Evolutionary conservation across 768 basidiomycete species (phyloP), one percentile per base, ranked within the genome.

Genomic region (Grammothele lineata): DNA sequence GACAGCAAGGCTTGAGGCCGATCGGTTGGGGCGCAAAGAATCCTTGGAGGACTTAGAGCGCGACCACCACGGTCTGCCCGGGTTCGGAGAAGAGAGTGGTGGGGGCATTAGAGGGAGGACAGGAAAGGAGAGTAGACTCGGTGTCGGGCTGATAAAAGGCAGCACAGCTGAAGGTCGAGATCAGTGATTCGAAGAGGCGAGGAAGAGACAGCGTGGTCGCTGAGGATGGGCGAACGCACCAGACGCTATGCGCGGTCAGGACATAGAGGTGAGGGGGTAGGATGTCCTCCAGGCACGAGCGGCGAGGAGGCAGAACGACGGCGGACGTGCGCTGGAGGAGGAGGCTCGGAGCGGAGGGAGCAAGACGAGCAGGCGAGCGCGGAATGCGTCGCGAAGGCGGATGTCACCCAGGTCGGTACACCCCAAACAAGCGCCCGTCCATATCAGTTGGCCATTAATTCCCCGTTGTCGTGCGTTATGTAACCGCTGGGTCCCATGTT

Each of bases 11-110:
- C 49, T 55, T 22, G 55, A 48, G 36, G 50, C 43, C 23, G 57
- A 60, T 39, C 55, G 45, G 37, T 47, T 47, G 4, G 51, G 27
- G 22, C 53, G 57, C 17, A 57, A 43, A 22, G 49, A 40, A 35
- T 60, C 62, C 51, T 54, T 61, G 43, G 60, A 46, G 41, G 64
- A 42, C 44, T 64, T 65, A 23, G 64, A 58, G 42, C 66, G 61
- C 17, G 64, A 62, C 66, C 66, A 68, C 66, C 66, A 68, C 42
- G 54, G 57, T 48, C 61, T 51, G 55, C 54, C 33, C 45, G 45
- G 37, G 10, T 55, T 21, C 22, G 55, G 40, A 34, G 50, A 24
- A 22, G 55, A 40, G 58, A 53, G 44, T 21, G 58, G 45, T 24
- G 60, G 47, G 27, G 48, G 54, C 62, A 63, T 63, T 53, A 45